phyloP scores from a whole-genome alignment of 2,329 filamentous ascomycete species.

The Hypoxylon sp. region DNA sequence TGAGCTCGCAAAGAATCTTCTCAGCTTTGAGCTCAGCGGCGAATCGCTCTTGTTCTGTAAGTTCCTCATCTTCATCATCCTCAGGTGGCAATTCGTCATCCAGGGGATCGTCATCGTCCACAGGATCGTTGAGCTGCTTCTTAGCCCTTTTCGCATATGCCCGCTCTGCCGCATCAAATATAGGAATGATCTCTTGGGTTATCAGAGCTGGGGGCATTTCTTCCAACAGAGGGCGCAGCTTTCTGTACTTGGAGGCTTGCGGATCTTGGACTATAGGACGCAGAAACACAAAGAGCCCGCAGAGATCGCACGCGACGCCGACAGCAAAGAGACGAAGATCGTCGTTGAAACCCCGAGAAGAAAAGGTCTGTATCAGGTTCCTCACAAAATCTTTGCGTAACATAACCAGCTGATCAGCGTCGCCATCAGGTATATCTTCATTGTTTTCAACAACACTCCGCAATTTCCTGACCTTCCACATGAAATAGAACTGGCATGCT shows the following conservation, averaged over 20 bases:
- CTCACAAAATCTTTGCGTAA: conserved; percentile 69
- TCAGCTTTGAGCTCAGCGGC: conserved; percentile 81
- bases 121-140: conserved; percentile 71
- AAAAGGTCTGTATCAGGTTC: conserved; percentile 76
- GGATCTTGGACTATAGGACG: conserved; percentile 64
- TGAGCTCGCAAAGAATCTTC: conserved; percentile 85
- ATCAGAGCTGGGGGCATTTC: conserved; percentile 74
- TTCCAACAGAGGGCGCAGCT: conserved; percentile 73
- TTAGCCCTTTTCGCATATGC: conserved; percentile 78
- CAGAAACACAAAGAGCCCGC: conserved; percentile 82
- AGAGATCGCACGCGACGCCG: conserved; percentile 83
- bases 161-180: conserved; percentile 83
- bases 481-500: conserved; percentile 87
- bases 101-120: conserved; percentile 79
- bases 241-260: conserved; percentile 62
- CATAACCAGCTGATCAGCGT: conserved; percentile 70
- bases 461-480: conserved; percentile 85
- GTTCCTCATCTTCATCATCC: conserved; percentile 66
- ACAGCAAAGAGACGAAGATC: conserved; percentile 81
- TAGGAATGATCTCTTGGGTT: conserved; percentile 75
- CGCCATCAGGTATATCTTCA: conserved; percentile 66
- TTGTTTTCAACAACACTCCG: conserved; percentile 67
- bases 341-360: conserved; percentile 77
- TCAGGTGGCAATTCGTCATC: conserved; percentile 73
- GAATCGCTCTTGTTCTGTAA: conserved; percentile 69